Percentiles rank a stretch among this genome's conserved stretches.
Conservation (phyloP, 768 basidiomycete genomes). For the Rhodotorula taiwanensis region DNA sequence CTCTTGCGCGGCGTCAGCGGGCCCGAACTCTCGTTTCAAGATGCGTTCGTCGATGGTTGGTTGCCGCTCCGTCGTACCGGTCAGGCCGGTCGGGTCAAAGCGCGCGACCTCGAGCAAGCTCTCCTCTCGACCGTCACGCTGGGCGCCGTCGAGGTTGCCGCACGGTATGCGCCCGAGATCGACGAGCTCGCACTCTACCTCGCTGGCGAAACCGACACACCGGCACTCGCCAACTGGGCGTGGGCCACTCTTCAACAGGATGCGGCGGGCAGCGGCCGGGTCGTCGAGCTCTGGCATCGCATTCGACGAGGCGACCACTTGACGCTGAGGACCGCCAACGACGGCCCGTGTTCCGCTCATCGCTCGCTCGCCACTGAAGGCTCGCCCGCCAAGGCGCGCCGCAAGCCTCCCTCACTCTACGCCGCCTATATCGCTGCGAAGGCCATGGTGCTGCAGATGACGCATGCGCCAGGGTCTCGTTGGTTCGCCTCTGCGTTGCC, state of each 20-base stretch:
- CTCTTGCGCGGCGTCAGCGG: constrained; percentile 1
- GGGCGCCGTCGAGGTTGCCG: background rate
- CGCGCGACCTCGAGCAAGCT: constrained; percentile 6
- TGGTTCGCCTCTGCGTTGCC: constrained; percentile 6
- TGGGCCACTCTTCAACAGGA: constrained; percentile 11
- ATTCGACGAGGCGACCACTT: constrained; percentile 13
- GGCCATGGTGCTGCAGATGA: constrained; percentile 1
- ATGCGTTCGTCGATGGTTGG: constrained; percentile 23
- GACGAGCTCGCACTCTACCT: constrained; percentile 24
- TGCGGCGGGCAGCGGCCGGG: constrained; percentile 4
- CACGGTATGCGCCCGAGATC: background rate
- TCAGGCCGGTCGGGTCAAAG: background rate
- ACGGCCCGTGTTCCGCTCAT: background rate
- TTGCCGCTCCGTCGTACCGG: constrained; percentile 11
- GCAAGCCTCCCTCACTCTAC: background rate
- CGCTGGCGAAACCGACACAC: background rate
- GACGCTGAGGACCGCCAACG: background rate
- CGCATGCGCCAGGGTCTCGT: background rate
- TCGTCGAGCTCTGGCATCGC: constrained; percentile 26
- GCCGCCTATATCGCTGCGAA: constrained; percentile 13
- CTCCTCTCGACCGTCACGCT: background rate
- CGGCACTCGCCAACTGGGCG: constrained; percentile 19
- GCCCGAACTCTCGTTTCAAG: background rate
- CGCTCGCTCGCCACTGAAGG: background rate
- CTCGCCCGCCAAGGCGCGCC: background rate